These are phyloP conservation scores for Pulveroboletus sp. DNA, from an alignment of 768 basidiomycete genomes.

Conservation along the genomic window DNA sequence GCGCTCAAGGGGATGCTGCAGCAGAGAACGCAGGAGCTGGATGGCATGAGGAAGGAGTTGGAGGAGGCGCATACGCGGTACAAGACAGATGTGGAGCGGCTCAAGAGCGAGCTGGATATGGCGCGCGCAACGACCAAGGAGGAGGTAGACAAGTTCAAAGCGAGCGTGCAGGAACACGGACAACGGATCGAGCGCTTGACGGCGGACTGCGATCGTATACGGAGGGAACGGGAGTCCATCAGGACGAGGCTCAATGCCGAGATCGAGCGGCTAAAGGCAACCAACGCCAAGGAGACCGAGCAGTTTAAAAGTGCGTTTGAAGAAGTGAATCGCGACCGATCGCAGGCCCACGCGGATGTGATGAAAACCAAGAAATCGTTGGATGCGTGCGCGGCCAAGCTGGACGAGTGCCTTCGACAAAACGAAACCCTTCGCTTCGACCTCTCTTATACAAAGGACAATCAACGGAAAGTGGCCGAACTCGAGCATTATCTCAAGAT, in stretches of 20 bases:
- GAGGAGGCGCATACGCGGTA: slow-evolving; percentile 10
- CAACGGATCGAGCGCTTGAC: slow-evolving; percentile 19
- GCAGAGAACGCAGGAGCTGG: slow-evolving; percentile 17
- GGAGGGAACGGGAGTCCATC: slow-evolving; percentile 23
- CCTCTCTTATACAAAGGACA: slow-evolving; percentile 13
- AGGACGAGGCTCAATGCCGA: slow-evolving; percentile 16
- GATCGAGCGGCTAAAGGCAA: slow-evolving; percentile 19
- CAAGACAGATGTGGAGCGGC: slow-evolving; percentile 8
- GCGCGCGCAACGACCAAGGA: slow-evolving; percentile 5
- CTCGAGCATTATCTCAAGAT: slow-evolving; percentile 15
- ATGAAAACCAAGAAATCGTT: slow-evolving; percentile 18
- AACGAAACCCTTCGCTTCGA: slow-evolving; percentile 17
- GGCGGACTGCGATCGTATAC: slow-evolving; percentile 23
- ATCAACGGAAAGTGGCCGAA: slow-evolving; percentile 6
- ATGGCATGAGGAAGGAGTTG: slow-evolving; percentile 6
- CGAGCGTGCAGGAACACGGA: slow-evolving; percentile 16
- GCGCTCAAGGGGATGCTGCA: slow-evolving; percentile 20
- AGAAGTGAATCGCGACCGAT: slow-evolving; percentile 21
- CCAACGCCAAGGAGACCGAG: slow-evolving; percentile 14
- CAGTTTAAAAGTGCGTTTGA: slow-evolving; percentile 21
- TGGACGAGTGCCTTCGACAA: slow-evolving; percentile 19
- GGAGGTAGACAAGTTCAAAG: slow-evolving; percentile 17
- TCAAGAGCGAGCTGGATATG: slow-evolving; percentile 12
- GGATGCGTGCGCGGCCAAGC: slow-evolving; percentile 13
- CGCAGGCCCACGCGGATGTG: slow-evolving; percentile 21